Base-by-base conservation (phyloP, 2,329 filamentous ascomycete species). In the Cladorrhinum sp. region DNA sequence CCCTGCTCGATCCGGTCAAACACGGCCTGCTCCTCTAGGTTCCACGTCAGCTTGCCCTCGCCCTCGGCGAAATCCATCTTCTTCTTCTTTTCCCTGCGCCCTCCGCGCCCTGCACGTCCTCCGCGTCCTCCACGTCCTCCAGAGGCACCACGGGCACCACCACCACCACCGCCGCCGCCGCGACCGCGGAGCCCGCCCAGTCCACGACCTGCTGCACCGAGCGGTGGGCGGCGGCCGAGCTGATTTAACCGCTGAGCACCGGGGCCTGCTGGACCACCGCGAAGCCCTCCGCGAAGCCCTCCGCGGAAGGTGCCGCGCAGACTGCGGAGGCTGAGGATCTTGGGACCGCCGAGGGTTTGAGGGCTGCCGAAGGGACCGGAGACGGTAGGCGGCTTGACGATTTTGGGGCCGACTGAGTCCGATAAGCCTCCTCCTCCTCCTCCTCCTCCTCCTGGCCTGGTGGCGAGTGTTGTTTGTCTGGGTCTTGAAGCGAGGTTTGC, bases 1-100 rank as follows among this genome's bases (percentile, higher is more conserved):
- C 76, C 77, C 57, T 67, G 59, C 21, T 75, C 74, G 24, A 66
- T 50, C 14, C 53, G 59, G 46, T 72, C 66, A 2, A 72, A 8
- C 50, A 70, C 70, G 24, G 54, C 65, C 62, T 69, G 52, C 59
- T 73, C 68, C 26, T 66, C 62, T 14, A 55, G 57, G 49, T 55
- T 64, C 14, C 59, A 64, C 49, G 55, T 53, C 51, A 67, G 21
- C 65, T 68, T 66, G 33, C 39, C 21, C 1, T 30, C 18, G 3
- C 42, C 39, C 30, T 14, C 50, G 10, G 33, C 33, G 9, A n/a
- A 18, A 16, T 33, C 16, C 26, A 30, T 28, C 12, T 58, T 46
- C 3, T 30, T 20, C 10, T 57, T 18, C 57, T 51, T 50, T 54
- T 54, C 9, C 7, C 4, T 14, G 18, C 21, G 46, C 16, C 6